Percentiles rank a stretch among this genome's conserved stretches.
Evolutionary conservation across 257 asterid genomes (phyloP).

Genomic region (Oldenlandia corymbosa): DNA sequence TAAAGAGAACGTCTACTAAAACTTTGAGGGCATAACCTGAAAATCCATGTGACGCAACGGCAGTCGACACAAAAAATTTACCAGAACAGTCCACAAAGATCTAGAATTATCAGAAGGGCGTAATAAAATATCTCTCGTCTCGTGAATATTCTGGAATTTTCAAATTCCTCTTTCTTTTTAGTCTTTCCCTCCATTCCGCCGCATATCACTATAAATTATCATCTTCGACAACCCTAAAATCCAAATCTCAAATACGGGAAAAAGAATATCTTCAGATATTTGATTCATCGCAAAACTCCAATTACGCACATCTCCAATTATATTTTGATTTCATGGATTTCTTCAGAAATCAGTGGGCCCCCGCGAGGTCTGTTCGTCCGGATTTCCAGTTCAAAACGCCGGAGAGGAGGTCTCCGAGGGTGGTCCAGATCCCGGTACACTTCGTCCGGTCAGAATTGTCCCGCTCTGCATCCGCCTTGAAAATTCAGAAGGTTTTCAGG

Average conservation of each 20-base stretch:
- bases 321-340: conserved; percentile 25
- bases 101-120: background rate
- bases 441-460: conserved; percentile 25
- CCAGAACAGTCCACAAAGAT: background rate
- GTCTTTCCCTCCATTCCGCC: background rate
- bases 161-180: background rate
- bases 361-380: conserved; percentile 6
- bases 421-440: conserved; percentile 60
- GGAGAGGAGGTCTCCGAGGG: conserved; percentile 21
- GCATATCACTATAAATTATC: background rate
- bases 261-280: too few relatives aligned
- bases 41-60: background rate
- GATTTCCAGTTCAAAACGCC: conserved; percentile 3
- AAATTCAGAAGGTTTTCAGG: conserved; percentile 70
- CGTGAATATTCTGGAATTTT: conserved; percentile 19
- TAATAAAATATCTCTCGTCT: background rate
- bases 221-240: background rate
- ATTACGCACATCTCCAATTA: too few relatives aligned
- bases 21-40: background rate
- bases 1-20: background rate
- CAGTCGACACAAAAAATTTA: background rate
- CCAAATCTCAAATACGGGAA: background rate
- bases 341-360: conserved; percentile 29
- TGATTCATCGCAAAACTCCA: background rate
- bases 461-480: conserved; percentile 44